Evolutionary conservation across 768 basidiomycete genomes (phyloP).

Genomic region (Mycena alexandri): DNA sequence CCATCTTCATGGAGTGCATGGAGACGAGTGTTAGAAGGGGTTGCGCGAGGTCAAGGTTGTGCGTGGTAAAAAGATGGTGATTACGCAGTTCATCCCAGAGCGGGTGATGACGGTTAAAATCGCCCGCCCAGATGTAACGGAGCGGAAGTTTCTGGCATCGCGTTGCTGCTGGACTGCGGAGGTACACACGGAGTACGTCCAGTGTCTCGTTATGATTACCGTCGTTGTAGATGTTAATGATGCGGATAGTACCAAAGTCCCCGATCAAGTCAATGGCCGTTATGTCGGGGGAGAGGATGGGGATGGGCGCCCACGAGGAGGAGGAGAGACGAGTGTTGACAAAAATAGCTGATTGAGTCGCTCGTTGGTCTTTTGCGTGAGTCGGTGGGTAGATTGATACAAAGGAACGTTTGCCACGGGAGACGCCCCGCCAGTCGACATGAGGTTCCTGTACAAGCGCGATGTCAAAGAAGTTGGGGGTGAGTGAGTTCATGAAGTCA

Average conservation of each 20-base stretch:
- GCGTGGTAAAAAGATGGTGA: conserved; percentile 50
- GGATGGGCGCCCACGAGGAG: conserved; percentile 5
- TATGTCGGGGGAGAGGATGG: conserved; percentile 29
- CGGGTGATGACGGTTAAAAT: conserved; percentile 58
- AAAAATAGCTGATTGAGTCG: conserved; percentile 15
- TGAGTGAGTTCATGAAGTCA: no score
- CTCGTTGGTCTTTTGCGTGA: conserved; percentile 21
- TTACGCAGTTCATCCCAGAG: conserved; percentile 52
- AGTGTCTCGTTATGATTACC: conserved; percentile 28
- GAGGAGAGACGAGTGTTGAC: conserved; percentile 14
- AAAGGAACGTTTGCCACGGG: no score
- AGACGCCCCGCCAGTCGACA: no score
- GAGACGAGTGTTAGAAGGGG: conserved; percentile 44
- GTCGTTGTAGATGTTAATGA: conserved; percentile 47
- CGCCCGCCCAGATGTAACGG: conserved; percentile 49
- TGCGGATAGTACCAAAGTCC: conserved; percentile 32
- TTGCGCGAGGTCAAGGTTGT: conserved; percentile 40
- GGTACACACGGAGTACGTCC: conserved; percentile 1
- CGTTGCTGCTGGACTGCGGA: background rate
- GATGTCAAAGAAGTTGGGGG: no score
- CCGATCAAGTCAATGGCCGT: conserved; percentile 42
- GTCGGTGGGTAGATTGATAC: conserved; percentile 48
- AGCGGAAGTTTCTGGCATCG: background rate
- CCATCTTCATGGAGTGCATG: conserved; percentile 48
- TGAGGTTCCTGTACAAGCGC: no score